Conservation (phyloP, 2,329 filamentous ascomycete genomes). For the Monosporascus sp. region DNA sequence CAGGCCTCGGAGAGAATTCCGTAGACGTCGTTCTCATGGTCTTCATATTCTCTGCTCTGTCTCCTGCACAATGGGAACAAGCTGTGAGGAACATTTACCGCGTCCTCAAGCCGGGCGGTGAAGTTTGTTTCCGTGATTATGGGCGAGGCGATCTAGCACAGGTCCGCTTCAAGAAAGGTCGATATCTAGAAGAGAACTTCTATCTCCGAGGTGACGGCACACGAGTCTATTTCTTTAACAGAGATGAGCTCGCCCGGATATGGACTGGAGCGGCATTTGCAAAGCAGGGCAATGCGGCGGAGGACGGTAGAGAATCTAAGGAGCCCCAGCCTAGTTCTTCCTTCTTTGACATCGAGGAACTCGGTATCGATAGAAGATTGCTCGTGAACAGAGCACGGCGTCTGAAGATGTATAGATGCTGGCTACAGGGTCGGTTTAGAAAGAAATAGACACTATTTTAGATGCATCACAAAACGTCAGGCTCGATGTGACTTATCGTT, state of each 20-base stretch:
- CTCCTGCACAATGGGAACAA: conserved; percentile 76
- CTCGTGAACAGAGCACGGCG: conserved; percentile 87
- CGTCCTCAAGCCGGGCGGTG: conserved; percentile 85
- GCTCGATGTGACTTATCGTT: background rate
- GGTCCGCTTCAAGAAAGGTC: conserved; percentile 92
- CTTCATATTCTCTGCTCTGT: conserved; percentile 93
- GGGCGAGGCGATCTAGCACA: conserved; percentile 92
- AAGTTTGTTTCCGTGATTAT: conserved; percentile 94
- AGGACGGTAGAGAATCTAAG: conserved; percentile 13
- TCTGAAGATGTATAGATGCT: conserved; percentile 98
- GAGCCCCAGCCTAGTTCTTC: conserved; percentile 23
- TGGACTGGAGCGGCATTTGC: conserved; percentile 49
- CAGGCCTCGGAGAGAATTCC: conserved; percentile 68
- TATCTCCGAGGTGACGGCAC: conserved; percentile 95
- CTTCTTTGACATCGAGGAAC: conserved; percentile 66
- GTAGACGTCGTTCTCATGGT: conserved; percentile 93
- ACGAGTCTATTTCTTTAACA: conserved; percentile 94
- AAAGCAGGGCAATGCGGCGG: conserved; percentile 21
- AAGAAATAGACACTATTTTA: conserved; percentile 48
- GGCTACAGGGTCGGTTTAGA: conserved; percentile 80
- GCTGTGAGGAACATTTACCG: conserved; percentile 77
- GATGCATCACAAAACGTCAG: background rate
- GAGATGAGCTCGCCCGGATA: conserved; percentile 72
- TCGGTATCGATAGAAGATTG: conserved; percentile 82
- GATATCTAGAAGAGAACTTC: conserved; percentile 94